A percentile compares a stretch with the other conserved stretches of the same genome.
Conservation (phyloP, 2,329 filamentous ascomycete genomes). For the Colletotrichum noveboracense region DNA sequence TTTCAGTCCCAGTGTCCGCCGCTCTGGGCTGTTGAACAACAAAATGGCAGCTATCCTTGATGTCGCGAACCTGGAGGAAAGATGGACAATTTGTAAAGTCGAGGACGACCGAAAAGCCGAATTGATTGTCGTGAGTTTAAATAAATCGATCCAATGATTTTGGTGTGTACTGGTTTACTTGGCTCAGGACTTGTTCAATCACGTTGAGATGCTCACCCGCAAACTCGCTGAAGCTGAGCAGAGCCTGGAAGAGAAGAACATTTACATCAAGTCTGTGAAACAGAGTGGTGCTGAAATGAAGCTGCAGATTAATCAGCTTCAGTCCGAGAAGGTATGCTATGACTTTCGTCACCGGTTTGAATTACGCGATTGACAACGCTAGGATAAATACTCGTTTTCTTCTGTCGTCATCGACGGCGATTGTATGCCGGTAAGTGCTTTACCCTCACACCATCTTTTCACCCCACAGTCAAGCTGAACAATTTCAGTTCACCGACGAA, state of each 20-base stretch:
- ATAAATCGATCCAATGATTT: background rate
- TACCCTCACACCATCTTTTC: too few species aligned
- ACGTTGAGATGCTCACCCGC: background rate
- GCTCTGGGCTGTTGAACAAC: rapidly evolving
- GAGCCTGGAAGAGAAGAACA: background rate
- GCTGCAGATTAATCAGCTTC: background rate
- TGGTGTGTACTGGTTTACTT: too few species aligned
- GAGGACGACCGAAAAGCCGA: background rate
- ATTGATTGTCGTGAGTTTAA: background rate
- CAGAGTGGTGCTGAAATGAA: background rate
- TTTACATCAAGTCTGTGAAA: background rate
- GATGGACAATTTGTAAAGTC: background rate
- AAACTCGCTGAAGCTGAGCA: background rate
- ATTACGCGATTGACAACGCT: background rate
- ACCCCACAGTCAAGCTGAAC: background rate
- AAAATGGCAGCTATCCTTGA: background rate
- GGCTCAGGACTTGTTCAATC: background rate
- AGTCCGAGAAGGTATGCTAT: background rate
- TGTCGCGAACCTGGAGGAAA: background rate
- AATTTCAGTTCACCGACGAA: conserved; percentile 34
- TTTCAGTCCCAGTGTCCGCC: rapidly evolving
- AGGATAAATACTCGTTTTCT: conserved; percentile 31
- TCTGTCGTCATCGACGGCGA: conserved; percentile 43
- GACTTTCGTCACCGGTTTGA: background rate
- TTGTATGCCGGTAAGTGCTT: conserved; percentile 37